These are phyloP conservation scores for Boletus huronensis DNA, from an alignment of 768 basidiomycete genomes.

Conservation along the genomic window DNA sequence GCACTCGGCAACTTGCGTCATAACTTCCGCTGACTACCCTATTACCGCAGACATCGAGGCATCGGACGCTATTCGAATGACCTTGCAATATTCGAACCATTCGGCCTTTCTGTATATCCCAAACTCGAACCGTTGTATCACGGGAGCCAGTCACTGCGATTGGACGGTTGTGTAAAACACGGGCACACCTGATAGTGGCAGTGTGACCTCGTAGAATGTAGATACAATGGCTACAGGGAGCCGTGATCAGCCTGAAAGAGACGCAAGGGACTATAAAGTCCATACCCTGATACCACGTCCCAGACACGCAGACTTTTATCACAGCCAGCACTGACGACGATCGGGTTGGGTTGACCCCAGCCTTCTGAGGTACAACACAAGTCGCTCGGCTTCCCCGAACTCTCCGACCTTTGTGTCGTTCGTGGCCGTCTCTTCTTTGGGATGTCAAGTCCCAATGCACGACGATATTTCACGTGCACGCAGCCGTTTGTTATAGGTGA, in stretches of 20 bases:
- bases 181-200: constrained; percentile 88
- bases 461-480: constrained; percentile 37
- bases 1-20: constrained; percentile 79
- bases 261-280: neutral
- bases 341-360: constrained; percentile 81
- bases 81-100: constrained; percentile 65
- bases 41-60: constrained; percentile 83
- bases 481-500: constrained; percentile 20
- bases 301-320: constrained; percentile 91
- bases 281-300: constrained; percentile 84
- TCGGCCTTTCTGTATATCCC: constrained; percentile 86
- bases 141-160: constrained; percentile 89
- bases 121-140: constrained; percentile 82
- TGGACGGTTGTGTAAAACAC: constrained; percentile 81
- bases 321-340: constrained; percentile 91
- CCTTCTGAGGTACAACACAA: constrained; percentile 70
- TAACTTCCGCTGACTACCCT: constrained; percentile 90
- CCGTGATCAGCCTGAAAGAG: constrained; percentile 2
- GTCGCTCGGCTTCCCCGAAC: constrained; percentile 42
- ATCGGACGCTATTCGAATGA: constrained; percentile 79
- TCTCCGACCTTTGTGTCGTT: constrained; percentile 10
- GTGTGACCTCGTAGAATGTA: constrained; percentile 81
- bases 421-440: constrained; percentile 22
- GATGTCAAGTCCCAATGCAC: constrained; percentile 47
- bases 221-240: constrained; percentile 51